phyloP scores from a whole-genome alignment of 2,329 filamentous ascomycete genomes.

The Ophiostoma australiae region DNA sequence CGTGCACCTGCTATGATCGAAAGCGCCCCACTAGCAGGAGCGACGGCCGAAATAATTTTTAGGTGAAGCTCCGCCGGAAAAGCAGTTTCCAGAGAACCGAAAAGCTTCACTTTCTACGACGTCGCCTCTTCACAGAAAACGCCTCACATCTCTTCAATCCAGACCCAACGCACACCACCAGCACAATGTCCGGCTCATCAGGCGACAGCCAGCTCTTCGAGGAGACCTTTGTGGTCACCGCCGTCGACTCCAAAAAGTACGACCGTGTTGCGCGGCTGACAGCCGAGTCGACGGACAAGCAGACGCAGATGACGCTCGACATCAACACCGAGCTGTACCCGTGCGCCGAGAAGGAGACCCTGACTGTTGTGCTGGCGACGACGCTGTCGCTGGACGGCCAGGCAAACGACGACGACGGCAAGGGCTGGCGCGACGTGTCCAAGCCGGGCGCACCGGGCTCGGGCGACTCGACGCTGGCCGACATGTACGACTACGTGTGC shows the following conservation, averaged over 20 bases:
- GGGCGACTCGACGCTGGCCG: conserved; percentile 59
- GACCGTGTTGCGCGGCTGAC: conserved; percentile 86
- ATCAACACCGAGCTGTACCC: conserved; percentile 93
- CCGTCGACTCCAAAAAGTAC: conserved; percentile 81
- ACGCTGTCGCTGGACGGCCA: conserved; percentile 80
- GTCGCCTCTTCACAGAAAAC: not conserved
- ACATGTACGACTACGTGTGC: conserved; percentile 83
- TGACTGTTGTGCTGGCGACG: conserved; percentile 78
- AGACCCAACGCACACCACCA: not conserved
- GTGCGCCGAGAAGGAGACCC: conserved; percentile 63
- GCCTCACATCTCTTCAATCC: not conserved
- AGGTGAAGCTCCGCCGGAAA: conserved; percentile 12
- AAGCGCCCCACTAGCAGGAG: not conserved
- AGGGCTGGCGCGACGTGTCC: conserved; percentile 74
- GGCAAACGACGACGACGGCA: conserved; percentile 63
- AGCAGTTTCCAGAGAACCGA: not conserved
- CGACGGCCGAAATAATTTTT: conserved; percentile 21
- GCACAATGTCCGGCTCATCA: conserved; percentile 51
- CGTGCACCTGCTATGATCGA: not conserved
- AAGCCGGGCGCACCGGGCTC: conserved; percentile 39
- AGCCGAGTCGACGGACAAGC: conserved; percentile 65
- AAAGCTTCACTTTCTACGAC: not conserved
- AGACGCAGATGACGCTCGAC: conserved; percentile 77
- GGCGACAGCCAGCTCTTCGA: conserved; percentile 91
- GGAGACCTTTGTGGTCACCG: conserved; percentile 79